Evolutionary conservation across 805 yeast genomes (phyloP), one percentile per base, ranked within the genome.

Genomic region (Suhomyces tanzawaensis): DNA sequence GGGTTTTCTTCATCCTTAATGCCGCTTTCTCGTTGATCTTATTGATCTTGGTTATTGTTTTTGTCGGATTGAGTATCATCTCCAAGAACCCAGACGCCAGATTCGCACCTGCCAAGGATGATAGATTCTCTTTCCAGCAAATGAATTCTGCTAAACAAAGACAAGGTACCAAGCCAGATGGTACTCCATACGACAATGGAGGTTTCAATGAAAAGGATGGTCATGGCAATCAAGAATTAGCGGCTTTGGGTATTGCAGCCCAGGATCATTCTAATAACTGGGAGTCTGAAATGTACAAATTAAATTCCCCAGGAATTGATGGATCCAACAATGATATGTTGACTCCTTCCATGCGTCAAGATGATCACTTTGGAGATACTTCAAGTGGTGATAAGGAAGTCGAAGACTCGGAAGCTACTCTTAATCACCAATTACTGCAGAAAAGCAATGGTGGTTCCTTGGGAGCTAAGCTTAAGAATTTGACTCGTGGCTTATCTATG

Each of bases 81-180:
- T 81, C 90, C 23, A 86, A 83, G 68, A 87, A 87, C 58, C 96
- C 96, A 19, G 96, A 87, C 62, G 80, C 89, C 8, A 77, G 93
- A 60, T 85, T 85, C 58, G 86, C 85, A 36, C 93, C 95, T 9
- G 95, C 95, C 8, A 81, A 72, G 52, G 97, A 90, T 63, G 96
- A 90, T 60, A 81, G 97, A 75, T 81, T 88, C 16, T 87, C 96
- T 7, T 90, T 90, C 79, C 93, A 84, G 55, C 62, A 71, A 52
- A 59, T 16, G 16, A 57, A 53, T 14, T 17, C 17, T 3, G 39
- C 17, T 14, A 21, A 34, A 26, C 19, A 24, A 18, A n/a, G 35
- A 42, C 2, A 7, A 8, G 23, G 33, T 29, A 11, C 7, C 17
- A 7, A 24, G 19, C 3, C 12, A n/a, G 28, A 33, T 23, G 30